Conservation (phyloP, 2,329 filamentous ascomycete genomes). For the Claviceps maximensis region DNA sequence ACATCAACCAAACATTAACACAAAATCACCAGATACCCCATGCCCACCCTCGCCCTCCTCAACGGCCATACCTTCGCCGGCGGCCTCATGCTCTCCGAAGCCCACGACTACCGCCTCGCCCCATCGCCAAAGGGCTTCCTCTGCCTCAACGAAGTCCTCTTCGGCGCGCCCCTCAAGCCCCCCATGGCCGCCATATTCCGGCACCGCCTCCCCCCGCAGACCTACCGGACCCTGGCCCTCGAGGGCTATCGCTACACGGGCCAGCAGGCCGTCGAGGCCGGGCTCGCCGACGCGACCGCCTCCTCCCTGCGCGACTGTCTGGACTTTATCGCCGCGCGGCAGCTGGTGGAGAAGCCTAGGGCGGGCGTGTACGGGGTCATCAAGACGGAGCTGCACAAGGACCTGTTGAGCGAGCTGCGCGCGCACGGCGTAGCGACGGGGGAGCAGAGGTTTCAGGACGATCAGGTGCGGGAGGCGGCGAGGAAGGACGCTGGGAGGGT, state of each 20-base stretch:
- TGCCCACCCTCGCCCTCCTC: slow-evolving; percentile 69
- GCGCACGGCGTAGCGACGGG: slow-evolving; percentile 34
- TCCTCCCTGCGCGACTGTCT: slow-evolving; percentile 43
- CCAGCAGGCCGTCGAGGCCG: slow-evolving; percentile 47
- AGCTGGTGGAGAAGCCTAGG: slow-evolving; percentile 47
- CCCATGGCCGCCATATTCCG: slow-evolving; percentile 66
- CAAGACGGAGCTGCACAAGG: slow-evolving; percentile 64
- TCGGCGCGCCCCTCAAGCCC: slow-evolving; percentile 61
- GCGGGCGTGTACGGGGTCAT: slow-evolving; percentile 56
- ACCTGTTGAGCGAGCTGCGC: slow-evolving; percentile 46
- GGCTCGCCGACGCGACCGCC: slow-evolving; percentile 56
- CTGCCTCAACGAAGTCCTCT: slow-evolving; percentile 71
- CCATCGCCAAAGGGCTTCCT: slow-evolving; percentile 57
- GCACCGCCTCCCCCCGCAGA: slow-evolving; percentile 45
- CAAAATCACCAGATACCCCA: slow-evolving; percentile 58
- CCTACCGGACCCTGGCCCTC: slow-evolving; percentile 54
- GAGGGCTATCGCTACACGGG: slow-evolving; percentile 58
- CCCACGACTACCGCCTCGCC: slow-evolving; percentile 75
- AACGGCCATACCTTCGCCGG: slow-evolving; percentile 75
- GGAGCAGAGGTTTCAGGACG: slow-evolving; percentile 33
- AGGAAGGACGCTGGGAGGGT: slow-evolving; percentile 29
- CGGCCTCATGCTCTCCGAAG: slow-evolving; percentile 59
- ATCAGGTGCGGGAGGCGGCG: slow-evolving; percentile 26
- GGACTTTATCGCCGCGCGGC: slow-evolving; percentile 43
- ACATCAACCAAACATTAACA: slow-evolving; percentile 46